Evolutionary conservation across 305 asterid genomes (phyloP), one percentile per base, ranked within the genome.

Genomic region (Fraxinus sp.): DNA sequence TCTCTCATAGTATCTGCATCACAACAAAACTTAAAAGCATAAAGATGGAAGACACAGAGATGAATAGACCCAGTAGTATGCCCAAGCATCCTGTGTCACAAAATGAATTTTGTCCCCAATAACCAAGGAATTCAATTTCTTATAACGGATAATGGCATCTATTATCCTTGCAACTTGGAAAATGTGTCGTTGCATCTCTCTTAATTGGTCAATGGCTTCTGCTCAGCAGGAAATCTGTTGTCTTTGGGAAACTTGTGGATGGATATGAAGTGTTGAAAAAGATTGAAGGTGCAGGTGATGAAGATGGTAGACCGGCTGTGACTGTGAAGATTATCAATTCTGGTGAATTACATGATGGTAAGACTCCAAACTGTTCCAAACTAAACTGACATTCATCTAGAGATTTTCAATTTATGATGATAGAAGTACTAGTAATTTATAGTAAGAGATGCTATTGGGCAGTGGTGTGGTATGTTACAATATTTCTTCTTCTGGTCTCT

Each of bases 211-310:
- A 46, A 78, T 84, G 66, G 62, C 88, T 41, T 83, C 66, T 81
- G 78, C 74, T 87, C 72, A 68, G 87, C 95, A 97, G 99, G 93
- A 95, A 97, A 90, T 88, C 85, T 76, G 79, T 92, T 5, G 98
- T 97, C 78, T 97, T 97, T 33, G 99, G 99, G 79, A 95, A 92
- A 85, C 98, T 97, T 88, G 91, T 97, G 74, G 90, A 91, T 78
- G 99, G 99, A 39, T 85, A 84, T 82, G 98, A 90, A 49, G 88
- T 93, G 84, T 87, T 97, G 89, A 93, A 91, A 86, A 97, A 92
- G 92, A 97, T 97, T 74, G 99, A 97, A 87, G 83, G 89, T 87
- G 95, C 87, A 41, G 99, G 97, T 76, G 95, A 90, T 88, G 98
- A 91, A 79, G 95, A 90, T 66, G 99, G 98, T 20, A 90, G 87